Base-by-base conservation (phyloP, 2,329 filamentous ascomycete species). In the Fusarium sarcochroum region DNA sequence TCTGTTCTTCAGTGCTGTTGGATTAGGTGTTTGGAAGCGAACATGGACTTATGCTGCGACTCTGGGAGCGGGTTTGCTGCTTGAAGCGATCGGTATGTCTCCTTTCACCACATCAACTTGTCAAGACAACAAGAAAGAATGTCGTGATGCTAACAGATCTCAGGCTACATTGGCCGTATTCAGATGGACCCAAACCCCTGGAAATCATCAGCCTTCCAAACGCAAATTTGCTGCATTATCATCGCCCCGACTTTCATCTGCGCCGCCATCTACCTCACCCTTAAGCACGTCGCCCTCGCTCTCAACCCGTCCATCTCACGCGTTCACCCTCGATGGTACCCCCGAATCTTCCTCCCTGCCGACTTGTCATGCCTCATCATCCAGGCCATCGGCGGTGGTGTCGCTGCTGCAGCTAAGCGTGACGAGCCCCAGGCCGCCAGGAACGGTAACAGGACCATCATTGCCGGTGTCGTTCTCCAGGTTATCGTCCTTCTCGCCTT, bases 241-340 rank as follows among this genome's bases (percentile, higher is more conserved):
- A 81, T 88, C 50, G 85, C 80, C n/a, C 86, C 86, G 4, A 87
- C 88, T 30, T 82, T 90, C 60, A 81, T 90, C 77, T 88, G 87
- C 77, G 86, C 88, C 67, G 84, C 83, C 73, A 85, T 90, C 76
- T 91, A 90, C 79, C 84, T 91, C 25, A 89, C 86, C 5, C 84
- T 90, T 61, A 88, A 89, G 76, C 87, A 89, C 80, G 76, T 87
- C 68, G 82, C 84, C 59, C 77, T 86, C 34, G 77, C 81, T 46
- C 79, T 87, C 63, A 81, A 80, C 76, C 82, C 86, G 10, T 42
- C 69, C 37, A 79, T 86, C 53, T 87, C 86, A n/a, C 83, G 84
- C 66, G 71, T 89, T 58, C 80, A 79, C 5, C 83, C 86, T 18
- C 77, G 76, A n/a, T 80, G 81, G 69, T 88, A 87, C 75, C 86